Base-by-base conservation (phyloP, 805 yeast species). In the Metschnikowia orientalis region DNA sequence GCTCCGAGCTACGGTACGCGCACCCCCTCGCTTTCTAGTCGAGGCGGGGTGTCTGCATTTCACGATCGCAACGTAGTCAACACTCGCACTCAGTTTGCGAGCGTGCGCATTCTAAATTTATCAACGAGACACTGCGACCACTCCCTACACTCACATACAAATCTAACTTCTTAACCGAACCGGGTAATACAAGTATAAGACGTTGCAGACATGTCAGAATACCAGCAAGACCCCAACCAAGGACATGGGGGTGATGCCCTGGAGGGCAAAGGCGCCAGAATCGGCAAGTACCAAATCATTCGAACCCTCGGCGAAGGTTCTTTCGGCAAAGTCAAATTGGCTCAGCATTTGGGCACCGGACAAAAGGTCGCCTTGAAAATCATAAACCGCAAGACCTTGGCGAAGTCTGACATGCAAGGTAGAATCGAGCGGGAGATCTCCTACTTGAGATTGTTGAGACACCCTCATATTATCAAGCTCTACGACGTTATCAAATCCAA, bases 331-430 rank as follows among this genome's bases (percentile, higher is more conserved):
- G 97, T 89, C 44, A 89, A 89, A 56, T 68, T 89, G 48, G 95
- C 95, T 12, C 83, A 81, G 55, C 96, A 90, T 59, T 68, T 85
- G 44, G 82, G 85, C 9, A 89, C 97, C 3, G 94, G 95, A 23
- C 95, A 89, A 51, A 73, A 81, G 42, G 97, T 89, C 14, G 97
- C 97, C 2, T 67, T 89, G 41, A 89, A 89, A 57, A 90, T 89
- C 57, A 90, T 90, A 65, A 86, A 90, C 59, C 71, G 95, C 44
- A 87, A 86, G 59, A 87, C 95, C 0, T 67, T 89, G 54, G 95
- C 96, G 29, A 90, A 90, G 54, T 77, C 88, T 7, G 97, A 89
- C 60, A 89, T 89, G 97, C 96, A 89, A 55, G 97, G 97, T 17
- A 71, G 97, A 42, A 80, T 90, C 18, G 97, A 90, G 67, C 72